Evolutionary conservation across 2,329 filamentous ascomycete species (phyloP), one percentile per base, ranked within the genome.

Genomic region (Colletotrichum godetiae): DNA sequence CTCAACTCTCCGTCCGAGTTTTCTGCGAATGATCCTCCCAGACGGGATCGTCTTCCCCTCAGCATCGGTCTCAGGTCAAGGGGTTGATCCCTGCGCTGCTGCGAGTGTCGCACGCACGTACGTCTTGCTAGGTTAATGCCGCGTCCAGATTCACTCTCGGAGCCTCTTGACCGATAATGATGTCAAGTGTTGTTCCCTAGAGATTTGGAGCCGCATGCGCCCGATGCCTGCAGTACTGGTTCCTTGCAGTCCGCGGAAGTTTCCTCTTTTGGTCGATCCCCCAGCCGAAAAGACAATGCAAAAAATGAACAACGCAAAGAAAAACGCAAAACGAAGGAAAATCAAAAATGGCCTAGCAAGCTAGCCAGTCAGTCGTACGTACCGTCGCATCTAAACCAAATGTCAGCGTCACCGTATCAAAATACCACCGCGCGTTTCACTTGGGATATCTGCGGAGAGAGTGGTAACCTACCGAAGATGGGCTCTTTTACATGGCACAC

Each of bases 401-500:
- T 62, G 58, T 69, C 64, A 67, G 74, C 62, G 52, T 75, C 72
- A 68, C 59, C 59, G 46, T 64, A 46, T 46, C 42, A 69, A 68
- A 57, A 55, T 56, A 56, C 6, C 33, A 55, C 53, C 15, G 24
- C 24, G 29, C 73, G 56, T 60, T 55, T 42, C 37, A 59, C 29
- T 52, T 56, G 24, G 42, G 29, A 49, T 27, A 24, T 27, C n/a
- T 27, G 46, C 15, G 22, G 52, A 15, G 42, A 46, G 53, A 27
- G 24, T 58, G 42, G 24, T 52, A 71, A 77, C 85, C 80, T 83
- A 92, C 90, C 91, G 87, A 75, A 97, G 88, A 88, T 97, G 94
- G 49, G 94, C 94, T 81, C 91, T 92, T 81, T 96, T 96, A 85
- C 94, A 97, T 73, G 95, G 94, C 76, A 96, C 92, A 80, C 94